Base-by-base conservation (phyloP, 2,329 filamentous ascomycete genomes). In the Aspergillus viridinutans region DNA sequence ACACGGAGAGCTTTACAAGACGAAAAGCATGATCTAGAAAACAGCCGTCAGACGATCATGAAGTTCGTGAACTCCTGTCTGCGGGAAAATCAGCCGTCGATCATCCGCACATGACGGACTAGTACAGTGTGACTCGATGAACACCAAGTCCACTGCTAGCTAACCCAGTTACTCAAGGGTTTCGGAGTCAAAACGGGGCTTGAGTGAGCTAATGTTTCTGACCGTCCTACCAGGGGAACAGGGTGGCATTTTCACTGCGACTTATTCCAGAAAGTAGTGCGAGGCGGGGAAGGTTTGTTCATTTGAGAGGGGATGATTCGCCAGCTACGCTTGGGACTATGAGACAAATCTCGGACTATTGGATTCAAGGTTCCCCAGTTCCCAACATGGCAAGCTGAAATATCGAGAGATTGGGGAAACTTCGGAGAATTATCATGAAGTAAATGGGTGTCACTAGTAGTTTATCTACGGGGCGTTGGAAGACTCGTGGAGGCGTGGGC, bases 341-440 rank as follows among this genome's bases (percentile, higher is more conserved):
- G 38, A 43, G 56, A 62, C 61, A 56, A 62, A 53, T 52, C 45
- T 25, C 43, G 54, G 32, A 57, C 63, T 64, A 64, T 64, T 58
- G 60, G 52, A 58, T 29, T 23, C 29, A 57, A 28, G 42, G 38
- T 26, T 49, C 26, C 49, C 17, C 12, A 35, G 32, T 35, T 35
- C 32, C 32, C 12, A 35, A 14, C 4, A 43, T 29, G 49, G 35
- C 25, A 23, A 47, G 26, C n/a, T 35, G 5, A 25, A 17, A 32
- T 40, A 23, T 29, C n/a, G n/a, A 29, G 45, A 49, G 35, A 48
- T 43, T 51, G 58, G 60, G 52, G 43, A 60, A 64, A 56, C 53
- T 20, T 63, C 61, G 62, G 62, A 56, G 55, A 59, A 48, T 63
- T 59, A n/a, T 21, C 35, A 50, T 54, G 28, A 21, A 51, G 7